phyloP scores from a whole-genome alignment of 371 early-diverging fungal species.

The Mortierella sp. region DNA sequence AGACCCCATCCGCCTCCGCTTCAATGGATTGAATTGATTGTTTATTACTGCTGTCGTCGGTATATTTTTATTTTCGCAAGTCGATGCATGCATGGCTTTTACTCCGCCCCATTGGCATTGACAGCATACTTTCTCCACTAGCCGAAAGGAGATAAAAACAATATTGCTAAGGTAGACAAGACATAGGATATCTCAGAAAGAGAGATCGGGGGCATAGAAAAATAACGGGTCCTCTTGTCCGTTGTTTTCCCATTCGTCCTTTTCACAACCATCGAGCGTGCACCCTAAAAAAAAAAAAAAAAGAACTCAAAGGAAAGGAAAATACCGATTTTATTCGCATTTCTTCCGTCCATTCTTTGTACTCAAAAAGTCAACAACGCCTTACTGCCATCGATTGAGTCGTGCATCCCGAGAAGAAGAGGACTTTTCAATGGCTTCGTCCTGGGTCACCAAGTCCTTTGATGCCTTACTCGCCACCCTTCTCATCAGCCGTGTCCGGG shows the following conservation, averaged over 20 bases:
- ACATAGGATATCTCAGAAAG: too few relatives aligned
- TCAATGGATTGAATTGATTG: neutral
- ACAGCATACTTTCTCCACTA: neutral
- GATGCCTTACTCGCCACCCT: constrained; percentile 45
- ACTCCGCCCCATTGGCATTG: neutral
- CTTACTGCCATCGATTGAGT: constrained; percentile 9
- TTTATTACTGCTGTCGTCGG: too few relatives aligned
- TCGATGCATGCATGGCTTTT: neutral
- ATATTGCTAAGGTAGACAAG: too few relatives aligned
- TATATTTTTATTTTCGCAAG: neutral
- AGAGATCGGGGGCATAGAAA: neutral
- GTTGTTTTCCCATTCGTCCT: neutral
- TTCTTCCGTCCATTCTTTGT: neutral
- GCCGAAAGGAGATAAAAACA: neutral
- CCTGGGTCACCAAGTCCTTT: constrained; percentile 32
- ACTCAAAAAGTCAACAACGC: neutral
- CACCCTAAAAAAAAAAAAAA: neutral
- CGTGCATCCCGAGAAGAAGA: constrained; percentile 5
- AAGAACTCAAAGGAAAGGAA: neutral
- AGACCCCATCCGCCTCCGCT: neutral
- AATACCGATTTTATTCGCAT: neutral
- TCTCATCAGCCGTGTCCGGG: constrained; percentile 60
- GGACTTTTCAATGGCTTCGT: constrained; percentile 1
- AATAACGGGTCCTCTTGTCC: neutral
- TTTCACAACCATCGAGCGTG: neutral